Evolutionary conservation across 2,329 filamentous ascomycete genomes (phyloP).

Genomic region (Fusarium musae): DNA sequence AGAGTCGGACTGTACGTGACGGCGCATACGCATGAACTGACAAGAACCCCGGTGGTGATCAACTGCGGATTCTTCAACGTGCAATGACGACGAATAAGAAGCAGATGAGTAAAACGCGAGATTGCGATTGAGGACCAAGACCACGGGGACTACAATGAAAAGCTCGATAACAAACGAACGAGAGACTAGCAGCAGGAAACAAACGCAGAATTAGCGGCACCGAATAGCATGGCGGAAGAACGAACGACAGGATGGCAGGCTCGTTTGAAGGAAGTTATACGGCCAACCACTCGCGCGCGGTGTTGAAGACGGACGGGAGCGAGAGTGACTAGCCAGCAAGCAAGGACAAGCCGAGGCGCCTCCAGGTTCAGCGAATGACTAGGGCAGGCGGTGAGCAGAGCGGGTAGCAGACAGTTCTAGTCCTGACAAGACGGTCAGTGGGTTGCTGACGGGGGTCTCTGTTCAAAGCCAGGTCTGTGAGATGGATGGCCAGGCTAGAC

Average conservation of each 20-base stretch:
- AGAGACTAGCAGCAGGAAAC: conserved; percentile 43
- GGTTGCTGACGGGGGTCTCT: conserved; percentile 23
- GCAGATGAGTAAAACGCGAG: conserved; percentile 25
- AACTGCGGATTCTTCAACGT: conserved; percentile 28
- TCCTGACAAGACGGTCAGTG: conserved; percentile 38
- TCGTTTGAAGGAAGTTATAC: conserved; percentile 42
- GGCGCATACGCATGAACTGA: conserved; percentile 37
- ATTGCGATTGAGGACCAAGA: conserved; percentile 30
- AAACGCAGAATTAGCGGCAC: conserved; percentile 34
- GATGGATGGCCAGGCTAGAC: conserved; percentile 38
- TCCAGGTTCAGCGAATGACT: conserved; percentile 38
- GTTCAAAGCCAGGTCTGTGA: conserved; percentile 34
- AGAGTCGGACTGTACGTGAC: conserved; percentile 28
- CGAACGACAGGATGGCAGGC: conserved; percentile 36
- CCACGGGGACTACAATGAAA: conserved; percentile 31
- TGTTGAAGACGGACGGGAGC: conserved; percentile 35
- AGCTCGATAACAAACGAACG: conserved; percentile 39
- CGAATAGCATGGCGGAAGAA: conserved; percentile 44
- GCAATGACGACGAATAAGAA: conserved; percentile 32
- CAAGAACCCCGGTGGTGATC: conserved; percentile 25
- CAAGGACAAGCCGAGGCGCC: conserved; percentile 25
- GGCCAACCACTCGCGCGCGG: conserved; percentile 41
- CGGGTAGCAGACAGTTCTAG: conserved; percentile 29
- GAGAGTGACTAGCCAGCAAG: conserved; percentile 25
- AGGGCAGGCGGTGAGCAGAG: conserved; percentile 45